Evolutionary conservation across 495 filamentous ascomycete species (phyloP).

Genomic region (Zalerion maritima): DNA sequence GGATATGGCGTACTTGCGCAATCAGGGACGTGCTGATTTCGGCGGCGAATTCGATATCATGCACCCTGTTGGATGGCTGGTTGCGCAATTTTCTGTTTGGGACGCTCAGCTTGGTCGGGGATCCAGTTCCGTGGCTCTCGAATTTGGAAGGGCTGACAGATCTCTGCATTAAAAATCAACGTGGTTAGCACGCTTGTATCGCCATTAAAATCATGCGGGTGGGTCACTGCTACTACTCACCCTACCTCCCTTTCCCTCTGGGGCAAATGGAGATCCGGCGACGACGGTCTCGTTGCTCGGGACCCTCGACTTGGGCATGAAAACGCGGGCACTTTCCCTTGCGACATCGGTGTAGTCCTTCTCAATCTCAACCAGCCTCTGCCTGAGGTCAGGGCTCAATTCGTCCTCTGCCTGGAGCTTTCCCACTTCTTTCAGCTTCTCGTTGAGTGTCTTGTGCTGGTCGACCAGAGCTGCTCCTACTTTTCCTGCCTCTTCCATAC

Average conservation of each 20-base stretch:
- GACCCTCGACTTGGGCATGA: constrained; percentile 70
- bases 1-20: constrained; percentile 75
- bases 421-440: constrained; percentile 72
- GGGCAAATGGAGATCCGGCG: constrained; percentile 48
- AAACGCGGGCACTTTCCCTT: constrained; percentile 73
- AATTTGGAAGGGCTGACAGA: constrained; percentile 66
- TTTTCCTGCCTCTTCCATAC: constrained; percentile 80
- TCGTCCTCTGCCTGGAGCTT: constrained; percentile 64
- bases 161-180: constrained; percentile 28
- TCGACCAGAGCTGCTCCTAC: constrained; percentile 73
- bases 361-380: constrained; percentile 75
- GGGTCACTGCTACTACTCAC: constrained; percentile 17
- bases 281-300: constrained; percentile 47
- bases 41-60: constrained; percentile 92
- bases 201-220: not conserved
- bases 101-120: constrained; percentile 78
- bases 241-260: constrained; percentile 36
- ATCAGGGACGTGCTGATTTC: constrained; percentile 88
- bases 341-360: constrained; percentile 92
- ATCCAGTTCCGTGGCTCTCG: constrained; percentile 68
- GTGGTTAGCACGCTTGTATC: not conserved
- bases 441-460: constrained; percentile 67
- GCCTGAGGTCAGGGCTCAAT: constrained; percentile 68
- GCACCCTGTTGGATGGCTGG: constrained; percentile 67
- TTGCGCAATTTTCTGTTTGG: constrained; percentile 78